Conservation (phyloP, 139 green algal genomes). For the Marvania coccoides region DNA sequence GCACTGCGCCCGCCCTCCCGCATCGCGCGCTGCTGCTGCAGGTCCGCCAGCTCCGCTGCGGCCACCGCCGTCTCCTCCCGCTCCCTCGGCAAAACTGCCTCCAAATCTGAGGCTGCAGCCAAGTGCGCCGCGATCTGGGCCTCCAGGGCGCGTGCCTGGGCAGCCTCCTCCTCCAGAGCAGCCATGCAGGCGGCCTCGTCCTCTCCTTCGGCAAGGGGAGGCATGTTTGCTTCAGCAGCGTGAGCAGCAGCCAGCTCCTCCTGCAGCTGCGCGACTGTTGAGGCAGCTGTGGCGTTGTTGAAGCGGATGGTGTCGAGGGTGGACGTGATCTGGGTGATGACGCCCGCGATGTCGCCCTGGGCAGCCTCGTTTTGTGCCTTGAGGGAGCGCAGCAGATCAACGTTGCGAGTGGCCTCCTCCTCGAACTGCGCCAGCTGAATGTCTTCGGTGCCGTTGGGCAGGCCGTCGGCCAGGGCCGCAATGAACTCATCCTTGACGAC, state of each 20-base stretch:
- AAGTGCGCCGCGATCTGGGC: neutral
- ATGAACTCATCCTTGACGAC: conserved; percentile 51
- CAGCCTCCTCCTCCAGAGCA: conserved; percentile 2
- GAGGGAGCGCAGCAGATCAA: conserved; percentile 7
- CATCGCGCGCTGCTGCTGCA: neutral
- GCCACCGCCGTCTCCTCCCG: conserved; percentile 9
- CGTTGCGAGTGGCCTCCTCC: conserved; percentile 15
- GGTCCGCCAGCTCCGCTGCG: conserved; percentile 6
- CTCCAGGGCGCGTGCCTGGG: conserved; percentile 9
- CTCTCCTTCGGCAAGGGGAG: neutral
- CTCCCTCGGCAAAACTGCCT: conserved; percentile 14
- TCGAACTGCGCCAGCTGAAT: conserved; percentile 29
- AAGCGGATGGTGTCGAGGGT: neutral
- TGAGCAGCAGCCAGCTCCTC: neutral
- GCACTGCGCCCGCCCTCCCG: neutral
- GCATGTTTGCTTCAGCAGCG: neutral
- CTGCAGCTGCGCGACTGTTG: neutral
- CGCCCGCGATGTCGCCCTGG: neutral
- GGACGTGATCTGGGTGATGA: neutral
- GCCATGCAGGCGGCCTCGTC: neutral
- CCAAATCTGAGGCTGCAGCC: conserved; percentile 11
- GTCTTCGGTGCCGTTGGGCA: conserved; percentile 29
- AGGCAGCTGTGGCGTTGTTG: neutral
- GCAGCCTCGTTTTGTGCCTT: conserved; percentile 23
- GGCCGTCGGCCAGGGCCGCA: conserved; percentile 22